Evolutionary conservation across 306 rosid species (phyloP).

Genomic region (Vachellia pachyceras): DNA sequence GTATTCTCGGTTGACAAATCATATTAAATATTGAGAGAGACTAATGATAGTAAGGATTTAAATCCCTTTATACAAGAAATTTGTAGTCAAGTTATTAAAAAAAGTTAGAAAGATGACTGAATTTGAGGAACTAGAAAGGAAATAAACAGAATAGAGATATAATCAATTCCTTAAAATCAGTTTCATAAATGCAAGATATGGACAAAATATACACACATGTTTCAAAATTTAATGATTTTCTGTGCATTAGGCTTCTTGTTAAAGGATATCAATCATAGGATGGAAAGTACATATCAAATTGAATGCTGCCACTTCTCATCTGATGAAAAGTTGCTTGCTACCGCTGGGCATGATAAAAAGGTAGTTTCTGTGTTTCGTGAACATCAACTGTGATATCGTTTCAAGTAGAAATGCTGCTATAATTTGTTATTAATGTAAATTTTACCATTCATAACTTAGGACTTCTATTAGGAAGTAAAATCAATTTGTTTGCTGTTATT

Average conservation of each 20-base stretch:
- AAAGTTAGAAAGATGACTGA: not conserved
- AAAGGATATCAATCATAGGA: slow-evolving; percentile 48
- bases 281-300: slow-evolving; percentile 64
- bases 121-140: not conserved
- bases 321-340: slow-evolving; percentile 39
- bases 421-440: not conserved
- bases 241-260: slow-evolving; percentile 53
- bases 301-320: slow-evolving; percentile 88
- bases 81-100: not conserved
- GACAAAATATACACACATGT: not conserved
- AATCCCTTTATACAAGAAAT: not conserved
- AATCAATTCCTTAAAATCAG: not conserved
- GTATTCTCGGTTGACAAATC: not conserved
- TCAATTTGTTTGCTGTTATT: slow-evolving; percentile 18
- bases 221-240: slow-evolving; percentile 20
- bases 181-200: not conserved
- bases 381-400: slow-evolving; percentile 23
- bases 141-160: not conserved
- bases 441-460: not conserved
- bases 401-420: slow-evolving; percentile 3
- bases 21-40: not conserved
- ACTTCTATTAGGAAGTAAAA: not conserved
- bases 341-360: slow-evolving; percentile 87
- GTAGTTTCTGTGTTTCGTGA: slow-evolving; percentile 43
- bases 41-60: not conserved